These are phyloP conservation scores for Rhynchosporium agropyri DNA, from an alignment of 2,329 filamentous ascomycete species.

Conservation along the genomic window DNA sequence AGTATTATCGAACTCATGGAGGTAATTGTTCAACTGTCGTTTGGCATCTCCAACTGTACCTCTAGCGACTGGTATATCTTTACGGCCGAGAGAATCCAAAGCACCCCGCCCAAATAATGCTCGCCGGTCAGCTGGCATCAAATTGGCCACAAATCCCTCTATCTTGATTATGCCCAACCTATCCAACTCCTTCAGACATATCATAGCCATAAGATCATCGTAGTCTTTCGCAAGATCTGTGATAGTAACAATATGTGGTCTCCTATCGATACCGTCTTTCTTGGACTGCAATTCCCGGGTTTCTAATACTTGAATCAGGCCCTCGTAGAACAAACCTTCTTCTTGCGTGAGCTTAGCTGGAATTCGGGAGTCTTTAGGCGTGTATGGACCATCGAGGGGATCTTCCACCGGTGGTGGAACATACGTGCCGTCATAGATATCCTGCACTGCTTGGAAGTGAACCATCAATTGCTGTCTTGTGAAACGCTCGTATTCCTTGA, in stretches of 20 bases:
- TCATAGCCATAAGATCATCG: conserved; percentile 39
- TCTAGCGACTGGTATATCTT: conserved; percentile 32
- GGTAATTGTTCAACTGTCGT: conserved; percentile 16
- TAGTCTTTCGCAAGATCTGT: conserved; percentile 41
- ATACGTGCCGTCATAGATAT: conserved; percentile 22
- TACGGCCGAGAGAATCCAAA: conserved; percentile 31
- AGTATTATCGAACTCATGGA: conserved; percentile 33
- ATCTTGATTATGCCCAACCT: conserved; percentile 36
- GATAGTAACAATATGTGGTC: conserved; percentile 35
- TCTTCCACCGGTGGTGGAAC: conserved; percentile 9
- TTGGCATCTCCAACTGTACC: conserved; percentile 28
- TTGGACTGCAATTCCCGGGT: conserved; percentile 9
- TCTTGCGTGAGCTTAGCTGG: conserved; percentile 29
- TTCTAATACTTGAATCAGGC: conserved; percentile 23
- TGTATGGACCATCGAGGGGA: conserved; percentile 14
- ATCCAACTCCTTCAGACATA: conserved; percentile 38
- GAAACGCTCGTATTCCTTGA: conserved; percentile 19
- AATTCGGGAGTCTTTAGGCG: conserved; percentile 18
- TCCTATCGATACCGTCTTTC: conserved; percentile 4
- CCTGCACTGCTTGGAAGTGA: conserved; percentile 22
- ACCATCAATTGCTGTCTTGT: conserved; percentile 18
- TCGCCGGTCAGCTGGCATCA: conserved; percentile 31
- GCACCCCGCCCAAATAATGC: conserved; percentile 35
- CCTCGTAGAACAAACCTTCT: conserved; percentile 30
- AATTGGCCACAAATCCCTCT: conserved; percentile 38